Base-by-base conservation (phyloP, 441 rosid genomes). In the Pelargonium australe region DNA sequence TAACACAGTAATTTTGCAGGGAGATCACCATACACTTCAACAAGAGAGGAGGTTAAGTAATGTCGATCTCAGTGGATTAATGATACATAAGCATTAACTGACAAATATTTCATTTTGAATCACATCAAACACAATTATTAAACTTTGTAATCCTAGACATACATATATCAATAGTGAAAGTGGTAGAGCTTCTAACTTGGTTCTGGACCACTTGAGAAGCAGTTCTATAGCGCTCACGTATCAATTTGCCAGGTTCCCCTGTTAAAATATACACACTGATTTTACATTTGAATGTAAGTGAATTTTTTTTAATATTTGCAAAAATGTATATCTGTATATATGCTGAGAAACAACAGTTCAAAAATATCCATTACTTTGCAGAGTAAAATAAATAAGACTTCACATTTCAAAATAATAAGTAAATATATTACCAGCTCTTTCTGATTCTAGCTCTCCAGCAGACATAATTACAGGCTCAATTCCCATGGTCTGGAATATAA, bases 121-220 rank as follows among this genome's bases (percentile, higher is more conserved):
- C 45, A 53, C 58, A 68, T 61, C 41, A 64, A 71, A 73, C 9
- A 58, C 62, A 34, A 58, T 34, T 19, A 20, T 49, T 60, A 43
- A 74, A 65, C 66, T 60, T 44, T 68, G 72, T 69, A 63, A 62
- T 75, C 75, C 80, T 68, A 77, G 76, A 81, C 84, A 78, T 78
- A 80, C 72, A 71, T 80, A 83, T 80, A 82, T 31, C 70, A 79
- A 85, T 53, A 82, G 58, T 69, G 70, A 72, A 79, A 82, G 67
- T 84, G 77, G 76, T 76, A 82, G 79, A 76, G 88, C 86, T 81
- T 75, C 90, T 91, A 78, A 94, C 99, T 91, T 91, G 91, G 79
- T 94, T 94, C 81, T 87, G 91, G 81, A 91, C 90, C 84, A 94
- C 95, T 91, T 89, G 96, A 80, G 99, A 94, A 82, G 99, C 99